Base-by-base conservation (phyloP, 2,329 filamentous ascomycete species). In the Macrophomina phaseolina region DNA sequence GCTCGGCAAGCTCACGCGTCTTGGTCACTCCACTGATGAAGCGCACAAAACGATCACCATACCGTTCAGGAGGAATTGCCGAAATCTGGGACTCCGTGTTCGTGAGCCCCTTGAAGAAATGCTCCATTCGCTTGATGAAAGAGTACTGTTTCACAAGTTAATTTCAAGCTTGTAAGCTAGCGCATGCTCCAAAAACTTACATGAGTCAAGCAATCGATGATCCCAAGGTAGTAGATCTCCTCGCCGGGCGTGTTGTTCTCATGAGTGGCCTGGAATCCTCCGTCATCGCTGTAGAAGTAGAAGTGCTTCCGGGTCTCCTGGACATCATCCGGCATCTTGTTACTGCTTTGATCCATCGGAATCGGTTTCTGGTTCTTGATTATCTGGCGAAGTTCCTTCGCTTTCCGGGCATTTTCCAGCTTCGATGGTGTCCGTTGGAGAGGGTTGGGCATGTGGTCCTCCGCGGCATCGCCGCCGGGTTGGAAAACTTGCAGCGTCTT, bases 161-260 rank as follows among this genome's bases (percentile, higher is more conserved):
- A 75, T 68, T 65, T 53, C 48, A 64, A 53, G 42, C 58, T 18
- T 16, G 9, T 28, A 32, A 12, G 30, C 23, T 23, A 23, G 23
- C 23, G 23, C 8, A 32, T 6, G 14, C 23, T 38, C 61, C 42
- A 51, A 40, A 16, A 64, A 87, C 92, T 88, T 86, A 97, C 93
- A 78, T 97, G 93, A 73, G 95, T 99, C 73, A 99, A 84, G 79
- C 95, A 99, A 80, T 99, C 95, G 78, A 99, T 99, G 73, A 99
- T 96, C 42, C 95, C 96, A 7, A 99, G 87, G 77, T 99, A 99
- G 80, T 99, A 99, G 49, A 99, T 93, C 80, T 97, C 93, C 65
- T 97, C 92, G 1, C 91, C 94, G 1, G 91, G 88, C 16, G 83
- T 82, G 69, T 97, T 91, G 78, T 97, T 89, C 78, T 97, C 93